Evolutionary conservation across 345 rosid genomes (phyloP).

Genomic region (Dipteronia dyeriana): DNA sequence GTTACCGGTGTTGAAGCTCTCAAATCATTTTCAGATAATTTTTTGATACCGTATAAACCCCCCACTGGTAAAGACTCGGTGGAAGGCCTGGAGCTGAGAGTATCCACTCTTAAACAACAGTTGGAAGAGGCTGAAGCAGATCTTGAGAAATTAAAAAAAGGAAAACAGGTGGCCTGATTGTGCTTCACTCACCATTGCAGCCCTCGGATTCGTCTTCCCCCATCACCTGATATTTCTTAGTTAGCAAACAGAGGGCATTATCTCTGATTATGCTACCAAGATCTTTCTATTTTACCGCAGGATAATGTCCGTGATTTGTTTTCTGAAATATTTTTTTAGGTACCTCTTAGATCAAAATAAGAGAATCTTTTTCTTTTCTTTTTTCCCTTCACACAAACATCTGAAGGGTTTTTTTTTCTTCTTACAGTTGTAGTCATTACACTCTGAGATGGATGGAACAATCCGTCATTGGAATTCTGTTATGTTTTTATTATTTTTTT

Average conservation of each 20-base stretch:
- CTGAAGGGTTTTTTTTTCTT: neutral
- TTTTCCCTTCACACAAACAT: neutral
- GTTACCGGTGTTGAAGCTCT: conserved; percentile 96
- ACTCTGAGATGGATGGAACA: neutral
- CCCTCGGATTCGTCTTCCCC: neutral
- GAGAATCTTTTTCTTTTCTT: neutral
- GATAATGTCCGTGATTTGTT: conserved; percentile 19
- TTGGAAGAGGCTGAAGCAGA: conserved; percentile 73
- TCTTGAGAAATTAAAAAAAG: conserved; percentile 61
- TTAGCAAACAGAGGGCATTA: neutral
- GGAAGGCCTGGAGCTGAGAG: conserved; percentile 61
- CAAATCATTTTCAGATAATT: conserved; percentile 65
- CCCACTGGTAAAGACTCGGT: conserved; percentile 36
- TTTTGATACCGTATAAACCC: conserved; percentile 66
- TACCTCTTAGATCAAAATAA: neutral
- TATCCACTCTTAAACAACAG: conserved; percentile 50
- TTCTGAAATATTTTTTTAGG: conserved; percentile 11
- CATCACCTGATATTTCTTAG: conserved; percentile 1
- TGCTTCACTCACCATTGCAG: neutral
- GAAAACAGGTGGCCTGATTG: conserved; percentile 48
- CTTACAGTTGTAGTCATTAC: neutral
- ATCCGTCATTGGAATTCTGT: neutral
- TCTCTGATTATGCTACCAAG: neutral
- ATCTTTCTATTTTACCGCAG: conserved; percentile 5
- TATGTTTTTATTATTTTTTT: neutral